Conservation (phyloP, 129 eudicot species). For the Centrapalus pauciflorus region DNA sequence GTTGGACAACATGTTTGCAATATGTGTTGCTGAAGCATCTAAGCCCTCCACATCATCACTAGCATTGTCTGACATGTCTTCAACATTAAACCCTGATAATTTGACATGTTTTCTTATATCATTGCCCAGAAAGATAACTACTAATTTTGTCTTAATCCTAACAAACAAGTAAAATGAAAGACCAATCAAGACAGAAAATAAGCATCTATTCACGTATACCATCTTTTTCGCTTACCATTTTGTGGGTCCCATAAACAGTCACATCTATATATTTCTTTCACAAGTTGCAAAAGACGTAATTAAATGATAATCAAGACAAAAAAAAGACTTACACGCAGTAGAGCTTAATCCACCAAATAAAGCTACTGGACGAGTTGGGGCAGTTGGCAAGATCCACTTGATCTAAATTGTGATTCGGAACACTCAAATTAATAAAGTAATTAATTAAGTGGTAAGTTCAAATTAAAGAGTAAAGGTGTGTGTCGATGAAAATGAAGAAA, state of each 20-base stretch:
- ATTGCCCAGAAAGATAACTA: background rate
- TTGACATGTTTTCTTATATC: background rate
- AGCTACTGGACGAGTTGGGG: conserved; percentile 69
- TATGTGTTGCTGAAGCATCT: conserved; percentile 54
- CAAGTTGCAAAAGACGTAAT: too few species aligned
- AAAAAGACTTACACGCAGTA: conserved; percentile 59
- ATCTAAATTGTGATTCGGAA: conserved; percentile 11
- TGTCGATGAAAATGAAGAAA: background rate
- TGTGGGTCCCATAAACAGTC: background rate
- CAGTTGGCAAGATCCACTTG: conserved; percentile 86
- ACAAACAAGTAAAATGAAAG: background rate
- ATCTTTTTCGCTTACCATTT: background rate
- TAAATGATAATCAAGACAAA: background rate
- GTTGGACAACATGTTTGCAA: conserved; percentile 39
- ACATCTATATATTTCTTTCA: background rate
- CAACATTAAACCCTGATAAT: conserved; percentile 48
- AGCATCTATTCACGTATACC: background rate
- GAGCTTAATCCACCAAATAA: conserved; percentile 55
- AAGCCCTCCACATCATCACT: conserved; percentile 48
- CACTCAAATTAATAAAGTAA: background rate
- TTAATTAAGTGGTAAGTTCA: too few species aligned
- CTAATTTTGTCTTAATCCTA: background rate
- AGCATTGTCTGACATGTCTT: conserved; percentile 41
- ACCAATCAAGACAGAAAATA: background rate
- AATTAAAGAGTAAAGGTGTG: too few species aligned